Evolutionary conservation across 2,329 filamentous ascomycete species (phyloP), one percentile per base, ranked within the genome.

Genomic region (Claviceps purpurea): DNA sequence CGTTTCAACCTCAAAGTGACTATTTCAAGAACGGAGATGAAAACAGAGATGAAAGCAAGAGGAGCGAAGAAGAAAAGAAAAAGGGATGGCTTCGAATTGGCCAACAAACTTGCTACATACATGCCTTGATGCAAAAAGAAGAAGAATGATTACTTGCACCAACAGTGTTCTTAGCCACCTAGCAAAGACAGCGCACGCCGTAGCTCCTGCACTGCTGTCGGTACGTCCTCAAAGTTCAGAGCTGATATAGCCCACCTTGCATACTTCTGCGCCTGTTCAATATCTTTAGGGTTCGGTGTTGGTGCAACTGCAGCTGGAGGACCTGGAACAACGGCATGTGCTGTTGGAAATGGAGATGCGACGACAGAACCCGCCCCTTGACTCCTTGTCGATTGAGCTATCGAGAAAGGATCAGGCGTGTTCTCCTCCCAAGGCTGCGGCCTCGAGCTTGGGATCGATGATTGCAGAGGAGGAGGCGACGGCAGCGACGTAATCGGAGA

Each of bases 161-260:
- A 4, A 11, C 10, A 11, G 30, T 34, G 30, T 34, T 4, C 30
- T 49, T 62, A 62, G 13, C 81, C 85, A 2, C 88, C 88, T 48
- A 96, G 69, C 18, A 74, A 70, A 52, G 78, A 73, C 56, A 98
- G 69, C 3, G 93, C 93, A 54, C 79, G 81, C 50, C 80, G 79
- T 56, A 98, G 67, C 64, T 98, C 90, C 61, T 84, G 83, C 4
- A 97, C 83, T 0, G 93, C 93, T 0, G 93, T 98, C 1, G 84
- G 76, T 1, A 95, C 86, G 65, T 98, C 93, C 59, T 98, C 93
- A 67, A 98, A 98, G 61, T 96, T 95, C 47, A 98, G 71, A 0
- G 93, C 93, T 11, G 90, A 96, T 43, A 97, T 95, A 0, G 93
- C 93, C 88, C 89, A 98, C 61, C 89, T 89, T 2, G 91, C 90